Evolutionary conservation across 345 rosid genomes (phyloP).

Genomic region (Dimocarpus longan): DNA sequence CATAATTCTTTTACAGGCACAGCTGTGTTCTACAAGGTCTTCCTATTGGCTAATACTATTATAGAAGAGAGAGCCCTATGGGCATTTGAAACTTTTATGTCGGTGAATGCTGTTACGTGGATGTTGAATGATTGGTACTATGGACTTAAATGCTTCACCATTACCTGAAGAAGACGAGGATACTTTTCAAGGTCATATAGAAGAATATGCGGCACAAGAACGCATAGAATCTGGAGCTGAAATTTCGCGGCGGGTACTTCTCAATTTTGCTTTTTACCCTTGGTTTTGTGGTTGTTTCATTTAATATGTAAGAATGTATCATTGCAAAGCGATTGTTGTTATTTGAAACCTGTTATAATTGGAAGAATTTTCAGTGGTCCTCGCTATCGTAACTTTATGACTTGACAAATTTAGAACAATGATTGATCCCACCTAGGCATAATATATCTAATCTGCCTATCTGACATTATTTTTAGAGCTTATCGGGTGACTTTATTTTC

Average conservation of each 20-base stretch:
- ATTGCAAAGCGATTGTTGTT: neutral
- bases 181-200: conserved; percentile 44
- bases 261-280: neutral
- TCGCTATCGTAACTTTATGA: neutral
- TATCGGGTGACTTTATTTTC: too few relatives aligned
- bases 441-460: too few relatives aligned
- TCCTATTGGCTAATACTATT: too few relatives aligned
- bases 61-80: neutral
- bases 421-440: neutral
- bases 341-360: neutral
- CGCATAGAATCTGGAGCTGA: conserved; percentile 47
- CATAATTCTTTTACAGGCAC: too few relatives aligned
- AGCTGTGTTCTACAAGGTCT: too few relatives aligned
- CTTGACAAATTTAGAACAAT: neutral
- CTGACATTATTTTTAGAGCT: neutral
- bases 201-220: too few relatives aligned
- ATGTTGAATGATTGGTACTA: conserved; percentile 69
- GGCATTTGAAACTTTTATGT: conserved; percentile 4
- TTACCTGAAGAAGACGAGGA: conserved; percentile 83
- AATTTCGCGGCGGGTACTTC: conserved; percentile 64
- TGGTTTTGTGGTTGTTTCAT: neutral
- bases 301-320: neutral
- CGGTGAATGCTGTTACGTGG: conserved; percentile 6
- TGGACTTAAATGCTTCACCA: conserved; percentile 78
- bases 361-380: neutral